These are phyloP conservation scores for Pseudocercospora ulei DNA, from an alignment of 2,329 filamentous ascomycete genomes.

Conservation along the genomic window DNA sequence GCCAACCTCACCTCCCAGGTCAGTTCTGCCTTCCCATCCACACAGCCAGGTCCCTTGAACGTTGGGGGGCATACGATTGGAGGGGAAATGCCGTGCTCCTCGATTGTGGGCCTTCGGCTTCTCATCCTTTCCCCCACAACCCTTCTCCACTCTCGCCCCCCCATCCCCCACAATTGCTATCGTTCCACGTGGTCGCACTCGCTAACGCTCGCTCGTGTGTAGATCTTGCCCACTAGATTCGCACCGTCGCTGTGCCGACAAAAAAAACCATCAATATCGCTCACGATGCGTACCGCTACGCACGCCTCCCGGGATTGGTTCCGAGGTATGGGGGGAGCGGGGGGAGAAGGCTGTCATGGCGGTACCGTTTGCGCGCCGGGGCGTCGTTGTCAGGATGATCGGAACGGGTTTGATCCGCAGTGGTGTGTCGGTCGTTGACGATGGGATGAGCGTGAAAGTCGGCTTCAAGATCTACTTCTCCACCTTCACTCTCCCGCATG, in stretches of 20 bases:
- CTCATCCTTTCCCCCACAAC: too few relatives aligned
- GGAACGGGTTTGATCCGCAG: slow-evolving; percentile 8
- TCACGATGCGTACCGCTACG: slow-evolving; percentile 6
- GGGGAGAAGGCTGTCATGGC: slow-evolving; percentile 1
- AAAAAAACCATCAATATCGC: slow-evolving; percentile 2
- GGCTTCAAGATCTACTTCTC: too few relatives aligned
- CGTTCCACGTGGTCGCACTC: too few relatives aligned
- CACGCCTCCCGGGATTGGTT: slow-evolving; percentile 1
- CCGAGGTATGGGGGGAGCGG: slow-evolving; percentile 4
- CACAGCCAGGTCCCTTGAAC: too few relatives aligned
- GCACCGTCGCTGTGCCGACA: slow-evolving; percentile 2
- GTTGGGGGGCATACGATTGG: too few relatives aligned
- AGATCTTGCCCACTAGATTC: slow-evolving; percentile 4
- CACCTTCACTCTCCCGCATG: too few relatives aligned
- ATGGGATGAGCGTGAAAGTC: background rate
- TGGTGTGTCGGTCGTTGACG: slow-evolving; percentile 7
- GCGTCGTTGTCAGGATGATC: slow-evolving; percentile 3
- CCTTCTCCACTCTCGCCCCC: too few relatives aligned
- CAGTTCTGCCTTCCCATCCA: background rate
- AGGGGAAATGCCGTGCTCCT: too few relatives aligned
- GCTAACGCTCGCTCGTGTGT: background rate
- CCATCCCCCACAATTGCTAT: too few relatives aligned
- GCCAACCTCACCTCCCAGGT: slow-evolving; percentile 1
- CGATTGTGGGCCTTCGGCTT: too few relatives aligned
- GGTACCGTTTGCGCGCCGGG: background rate